Evolutionary conservation across 2,329 filamentous ascomycete species (phyloP).

Genomic region (Epichloe bromicola): DNA sequence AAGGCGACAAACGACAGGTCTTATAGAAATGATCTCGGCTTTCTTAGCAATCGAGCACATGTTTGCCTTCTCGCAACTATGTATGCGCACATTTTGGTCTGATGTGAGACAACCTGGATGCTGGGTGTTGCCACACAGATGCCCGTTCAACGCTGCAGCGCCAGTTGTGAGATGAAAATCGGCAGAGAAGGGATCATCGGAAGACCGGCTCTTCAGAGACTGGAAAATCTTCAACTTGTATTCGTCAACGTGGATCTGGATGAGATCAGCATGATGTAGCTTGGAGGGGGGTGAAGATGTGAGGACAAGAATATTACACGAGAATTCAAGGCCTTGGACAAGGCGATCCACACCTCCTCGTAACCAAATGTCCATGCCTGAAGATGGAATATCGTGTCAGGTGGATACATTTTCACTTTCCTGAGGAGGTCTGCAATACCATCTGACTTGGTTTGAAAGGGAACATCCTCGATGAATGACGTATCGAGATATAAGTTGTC

Average conservation of each 20-base stretch:
- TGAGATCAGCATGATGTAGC: conserved; percentile 6
- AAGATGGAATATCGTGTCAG: conserved; percentile 69
- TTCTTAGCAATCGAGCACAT: conserved; percentile 38
- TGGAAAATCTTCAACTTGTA: conserved; percentile 67
- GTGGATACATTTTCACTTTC: conserved; percentile 55
- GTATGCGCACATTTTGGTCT: conserved; percentile 50
- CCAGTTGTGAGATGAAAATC: conserved; percentile 39
- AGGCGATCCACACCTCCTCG: conserved; percentile 79
- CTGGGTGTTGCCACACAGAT: conserved; percentile 57
- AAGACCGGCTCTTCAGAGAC: conserved; percentile 38
- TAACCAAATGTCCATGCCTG: conserved; percentile 84
- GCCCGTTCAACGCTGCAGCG: conserved; percentile 58
- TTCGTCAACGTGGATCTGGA: conserved; percentile 63
- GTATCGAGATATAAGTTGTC: conserved; percentile 86
- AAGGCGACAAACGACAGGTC: conserved; percentile 59
- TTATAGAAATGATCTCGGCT: conserved; percentile 56
- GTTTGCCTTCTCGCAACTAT: conserved; percentile 72
- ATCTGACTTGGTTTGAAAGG: conserved; percentile 53
- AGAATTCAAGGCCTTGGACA: conserved; percentile 57
- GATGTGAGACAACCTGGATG: conserved; percentile 61
- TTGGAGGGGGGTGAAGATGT: background rate
- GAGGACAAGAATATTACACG: conserved; percentile 29
- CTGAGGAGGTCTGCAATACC: conserved; percentile 61
- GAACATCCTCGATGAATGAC: conserved; percentile 44
- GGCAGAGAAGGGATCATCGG: conserved; percentile 24